Percentiles rank a stretch among this genome's conserved stretches.
Evolutionary conservation across 148 eudicot genomes (phyloP).

Genomic region (Cornus controversa): DNA sequence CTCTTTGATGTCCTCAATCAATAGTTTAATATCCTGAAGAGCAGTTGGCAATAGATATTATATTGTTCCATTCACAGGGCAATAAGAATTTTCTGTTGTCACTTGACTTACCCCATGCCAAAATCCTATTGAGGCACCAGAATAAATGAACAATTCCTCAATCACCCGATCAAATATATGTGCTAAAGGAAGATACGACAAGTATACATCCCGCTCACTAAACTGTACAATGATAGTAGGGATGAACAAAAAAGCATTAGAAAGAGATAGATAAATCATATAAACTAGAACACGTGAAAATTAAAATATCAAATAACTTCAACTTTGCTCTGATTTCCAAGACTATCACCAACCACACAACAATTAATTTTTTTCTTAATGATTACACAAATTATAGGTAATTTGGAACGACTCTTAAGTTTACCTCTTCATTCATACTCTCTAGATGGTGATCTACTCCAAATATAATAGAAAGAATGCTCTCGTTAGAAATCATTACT

Average conservation of each 20-base stretch:
- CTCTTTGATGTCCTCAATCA: constrained; percentile 74
- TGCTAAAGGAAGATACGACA: constrained; percentile 95
- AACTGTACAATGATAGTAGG: constrained; percentile 42
- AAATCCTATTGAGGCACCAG: constrained; percentile 91
- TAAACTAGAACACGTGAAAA: not conserved
- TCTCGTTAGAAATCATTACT: constrained; percentile 81
- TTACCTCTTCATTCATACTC: constrained; percentile 81
- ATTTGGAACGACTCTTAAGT: not conserved
- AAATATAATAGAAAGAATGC: constrained; percentile 73
- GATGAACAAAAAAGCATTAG: not conserved
- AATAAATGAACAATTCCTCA: constrained; percentile 74
- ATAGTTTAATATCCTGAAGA: constrained; percentile 74
- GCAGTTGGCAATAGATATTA: not conserved
- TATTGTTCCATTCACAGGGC: not conserved
- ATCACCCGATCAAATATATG: constrained; percentile 93
- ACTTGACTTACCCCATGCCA: constrained; percentile 85
- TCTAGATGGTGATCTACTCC: constrained; percentile 69
- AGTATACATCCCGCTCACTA: constrained; percentile 55
- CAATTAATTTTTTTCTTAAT: too few relatives aligned
- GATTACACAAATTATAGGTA: not conserved
- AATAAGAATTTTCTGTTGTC: not conserved
- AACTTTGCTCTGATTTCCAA: not conserved
- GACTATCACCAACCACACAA: not conserved
- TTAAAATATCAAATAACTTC: not conserved
- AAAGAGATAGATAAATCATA: not conserved